Percentiles rank a stretch among this genome's conserved stretches.
Conservation (phyloP, 2,329 filamentous ascomycete genomes). For the Talaromyces sp. region DNA sequence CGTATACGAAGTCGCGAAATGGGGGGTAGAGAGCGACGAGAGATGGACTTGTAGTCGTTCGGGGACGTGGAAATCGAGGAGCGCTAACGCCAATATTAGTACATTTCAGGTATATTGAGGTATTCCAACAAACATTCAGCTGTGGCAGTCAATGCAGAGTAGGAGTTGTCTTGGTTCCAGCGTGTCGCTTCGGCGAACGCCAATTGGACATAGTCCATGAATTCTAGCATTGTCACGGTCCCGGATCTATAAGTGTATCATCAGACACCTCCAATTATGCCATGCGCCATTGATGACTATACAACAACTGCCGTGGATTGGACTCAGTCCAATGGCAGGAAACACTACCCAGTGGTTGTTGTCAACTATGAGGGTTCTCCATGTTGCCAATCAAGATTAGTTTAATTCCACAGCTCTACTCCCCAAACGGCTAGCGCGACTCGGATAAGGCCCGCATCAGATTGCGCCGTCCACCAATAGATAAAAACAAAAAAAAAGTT, state of each 20-base stretch:
- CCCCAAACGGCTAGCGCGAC: constrained; percentile 25
- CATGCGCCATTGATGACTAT: not conserved
- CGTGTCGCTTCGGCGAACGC: constrained; percentile 82
- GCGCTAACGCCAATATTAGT: constrained; percentile 49
- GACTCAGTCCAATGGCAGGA: not conserved
- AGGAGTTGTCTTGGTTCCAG: constrained; percentile 91
- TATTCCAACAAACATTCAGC: constrained; percentile 61
- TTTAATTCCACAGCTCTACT: constrained; percentile 6
- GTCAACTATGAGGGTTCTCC: not conserved
- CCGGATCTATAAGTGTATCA: not conserved
- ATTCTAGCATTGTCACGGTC: constrained; percentile 71
- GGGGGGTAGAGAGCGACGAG: constrained; percentile 84
- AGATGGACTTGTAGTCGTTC: constrained; percentile 79
- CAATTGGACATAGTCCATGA: constrained; percentile 95
- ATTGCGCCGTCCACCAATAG: constrained; percentile 36
- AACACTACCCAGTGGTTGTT: not conserved
- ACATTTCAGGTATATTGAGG: not conserved
- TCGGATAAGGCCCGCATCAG: constrained; percentile 39
- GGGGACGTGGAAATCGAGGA: constrained; percentile 86
- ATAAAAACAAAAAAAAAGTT: constrained; percentile 24
- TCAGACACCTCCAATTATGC: not conserved
- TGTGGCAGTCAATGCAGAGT: constrained; percentile 79
- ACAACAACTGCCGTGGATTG: not conserved
- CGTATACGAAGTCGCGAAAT: constrained; percentile 92
- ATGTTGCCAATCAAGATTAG: constrained; percentile 12